Conservation (phyloP, 441 rosid species). For the Euphorbia schlechtendalii region DNA sequence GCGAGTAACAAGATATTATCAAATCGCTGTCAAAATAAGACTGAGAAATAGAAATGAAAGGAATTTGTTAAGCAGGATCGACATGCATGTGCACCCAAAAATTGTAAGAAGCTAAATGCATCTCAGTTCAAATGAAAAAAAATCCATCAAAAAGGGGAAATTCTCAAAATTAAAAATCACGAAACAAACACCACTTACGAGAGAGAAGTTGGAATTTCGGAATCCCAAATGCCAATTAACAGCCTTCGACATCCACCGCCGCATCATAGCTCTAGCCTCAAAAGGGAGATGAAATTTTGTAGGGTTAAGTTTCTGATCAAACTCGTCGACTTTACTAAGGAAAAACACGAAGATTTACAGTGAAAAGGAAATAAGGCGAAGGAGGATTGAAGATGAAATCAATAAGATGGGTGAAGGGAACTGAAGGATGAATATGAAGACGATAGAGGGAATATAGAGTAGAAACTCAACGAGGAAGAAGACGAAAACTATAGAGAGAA, state of each 20-base stretch:
- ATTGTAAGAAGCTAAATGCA: background rate
- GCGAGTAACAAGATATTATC: background rate
- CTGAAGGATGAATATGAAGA: background rate
- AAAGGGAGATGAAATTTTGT: background rate
- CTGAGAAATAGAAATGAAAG: background rate
- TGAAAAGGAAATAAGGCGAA: background rate
- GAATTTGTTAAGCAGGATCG: conserved; percentile 1
- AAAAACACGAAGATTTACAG: background rate
- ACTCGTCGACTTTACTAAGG: background rate
- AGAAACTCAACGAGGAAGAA: background rate
- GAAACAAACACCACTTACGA: conserved; percentile 8
- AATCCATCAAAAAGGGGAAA: background rate
- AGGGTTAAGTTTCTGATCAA: background rate
- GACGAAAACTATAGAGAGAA: background rate
- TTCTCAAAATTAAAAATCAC: background rate
- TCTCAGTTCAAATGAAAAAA: background rate
- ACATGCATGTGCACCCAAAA: background rate
- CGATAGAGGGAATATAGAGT: background rate
- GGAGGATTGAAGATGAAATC: background rate
- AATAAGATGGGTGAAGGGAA: background rate
- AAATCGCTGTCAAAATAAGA: background rate
- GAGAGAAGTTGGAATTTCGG: conserved; percentile 15
- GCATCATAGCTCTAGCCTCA: conserved; percentile 19
- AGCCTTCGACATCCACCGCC: conserved; percentile 21
- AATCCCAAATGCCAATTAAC: conserved; percentile 21